phyloP scores from a whole-genome alignment of 495 filamentous ascomycete genomes.

The Penicillium silybi region DNA sequence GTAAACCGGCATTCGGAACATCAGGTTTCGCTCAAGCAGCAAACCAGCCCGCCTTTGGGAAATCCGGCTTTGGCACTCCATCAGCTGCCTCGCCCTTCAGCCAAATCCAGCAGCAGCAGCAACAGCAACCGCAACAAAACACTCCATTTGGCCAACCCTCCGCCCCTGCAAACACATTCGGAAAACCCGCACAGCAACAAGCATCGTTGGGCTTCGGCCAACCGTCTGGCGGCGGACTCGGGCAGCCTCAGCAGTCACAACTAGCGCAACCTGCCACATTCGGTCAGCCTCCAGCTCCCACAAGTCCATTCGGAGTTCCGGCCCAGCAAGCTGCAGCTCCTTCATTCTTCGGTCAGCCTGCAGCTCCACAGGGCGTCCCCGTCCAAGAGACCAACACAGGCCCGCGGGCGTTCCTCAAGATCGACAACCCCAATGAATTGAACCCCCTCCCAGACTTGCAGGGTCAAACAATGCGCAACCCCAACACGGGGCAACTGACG shows the following conservation, averaged over 20 bases:
- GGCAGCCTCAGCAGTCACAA: constrained; percentile 1
- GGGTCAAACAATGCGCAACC: constrained; percentile 37
- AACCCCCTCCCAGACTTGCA: constrained; percentile 36
- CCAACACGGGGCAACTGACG: constrained; percentile 31
- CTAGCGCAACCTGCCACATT: constrained; percentile 22
- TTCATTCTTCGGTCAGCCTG: constrained; percentile 28
- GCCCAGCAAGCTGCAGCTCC: constrained; percentile 10
- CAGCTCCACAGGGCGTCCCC: constrained; percentile 17
- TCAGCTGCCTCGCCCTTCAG: constrained; percentile 32
- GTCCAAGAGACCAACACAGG: constrained; percentile 18
- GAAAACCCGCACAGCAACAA: constrained; percentile 18
- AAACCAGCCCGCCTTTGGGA: constrained; percentile 23
- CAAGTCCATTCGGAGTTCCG: constrained; percentile 16
- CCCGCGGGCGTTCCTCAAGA: constrained; percentile 29
- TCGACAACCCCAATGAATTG: constrained; percentile 27
- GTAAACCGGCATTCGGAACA: constrained; percentile 26
- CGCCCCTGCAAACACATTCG: constrained; percentile 25
- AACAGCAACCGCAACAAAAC: constrained; percentile 26
- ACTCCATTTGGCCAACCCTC: constrained; percentile 34
- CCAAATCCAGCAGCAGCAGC: constrained; percentile 26
- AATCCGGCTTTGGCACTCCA: constrained; percentile 26
- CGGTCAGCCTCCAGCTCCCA: constrained; percentile 31
- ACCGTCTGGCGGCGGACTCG: constrained; percentile 16
- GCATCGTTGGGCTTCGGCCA: constrained; percentile 19
- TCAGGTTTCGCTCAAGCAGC: constrained; percentile 7